Conservation (phyloP, 192 early-diverging fungal species). For the Piromyces finnis region DNA sequence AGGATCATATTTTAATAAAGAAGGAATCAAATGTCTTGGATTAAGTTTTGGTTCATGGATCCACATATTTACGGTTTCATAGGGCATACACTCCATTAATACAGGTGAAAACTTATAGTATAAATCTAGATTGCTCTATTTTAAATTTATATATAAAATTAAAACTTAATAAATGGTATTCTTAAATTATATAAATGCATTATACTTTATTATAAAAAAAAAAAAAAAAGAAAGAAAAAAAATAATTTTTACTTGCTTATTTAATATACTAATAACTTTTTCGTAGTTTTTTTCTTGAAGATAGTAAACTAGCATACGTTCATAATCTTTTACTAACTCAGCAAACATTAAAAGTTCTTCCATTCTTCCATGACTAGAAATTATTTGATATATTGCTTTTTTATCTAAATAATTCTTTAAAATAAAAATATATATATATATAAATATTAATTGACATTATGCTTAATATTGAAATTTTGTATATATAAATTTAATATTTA, state of each 20-base stretch:
- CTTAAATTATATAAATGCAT: too few species aligned
- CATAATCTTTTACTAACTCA: conserved; percentile 65
- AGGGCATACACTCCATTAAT: conserved; percentile 69
- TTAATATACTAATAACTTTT: conserved; percentile 58
- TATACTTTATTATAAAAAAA: not conserved
- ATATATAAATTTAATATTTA: not conserved
- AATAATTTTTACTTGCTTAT: conserved; percentile 37
- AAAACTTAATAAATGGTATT: too few species aligned
- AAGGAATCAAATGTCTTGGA: conserved; percentile 68
- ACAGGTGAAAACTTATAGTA: conserved; percentile 78
- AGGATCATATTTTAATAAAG: conserved; percentile 67
- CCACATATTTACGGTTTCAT: conserved; percentile 70
- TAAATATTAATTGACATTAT: too few species aligned
- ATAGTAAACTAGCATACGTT: conserved; percentile 72
- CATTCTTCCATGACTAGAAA: conserved; percentile 69
- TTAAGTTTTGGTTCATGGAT: conserved; percentile 69
- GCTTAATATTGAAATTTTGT: too few species aligned
- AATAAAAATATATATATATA: too few species aligned
- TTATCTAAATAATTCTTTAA: conserved; percentile 22
- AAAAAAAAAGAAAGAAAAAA: not conserved
- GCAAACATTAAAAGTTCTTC: conserved; percentile 69
- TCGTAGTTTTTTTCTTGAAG: conserved; percentile 55
- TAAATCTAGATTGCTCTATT: conserved; percentile 25
- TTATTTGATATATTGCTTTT: conserved; percentile 57
- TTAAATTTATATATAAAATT: too few species aligned